These are phyloP conservation scores for Papiliotrema fonsecae DNA, from an alignment of 1,284 basidiomycete genomes.

Conservation along the genomic window DNA sequence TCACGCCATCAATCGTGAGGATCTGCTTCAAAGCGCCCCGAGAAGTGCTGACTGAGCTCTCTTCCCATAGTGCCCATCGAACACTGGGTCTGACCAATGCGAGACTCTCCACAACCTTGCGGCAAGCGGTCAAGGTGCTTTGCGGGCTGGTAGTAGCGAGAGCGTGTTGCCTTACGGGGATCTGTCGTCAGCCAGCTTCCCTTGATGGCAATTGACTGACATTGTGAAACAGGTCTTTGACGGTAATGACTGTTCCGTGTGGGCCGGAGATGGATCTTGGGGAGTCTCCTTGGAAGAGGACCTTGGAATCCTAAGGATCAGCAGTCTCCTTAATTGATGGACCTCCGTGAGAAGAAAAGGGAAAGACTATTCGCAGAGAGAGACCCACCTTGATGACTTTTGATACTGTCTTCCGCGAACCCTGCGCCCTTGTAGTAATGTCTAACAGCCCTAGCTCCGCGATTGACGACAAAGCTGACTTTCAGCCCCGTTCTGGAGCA, in stretches of 20 bases:
- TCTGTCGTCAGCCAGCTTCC: slow-evolving; percentile 7
- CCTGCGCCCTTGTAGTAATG: slow-evolving; percentile 64
- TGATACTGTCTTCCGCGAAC: slow-evolving; percentile 61
- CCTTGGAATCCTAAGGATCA: slow-evolving; percentile 56
- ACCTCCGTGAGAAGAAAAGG: too few relatives aligned
- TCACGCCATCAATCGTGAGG: slow-evolving; percentile 52
- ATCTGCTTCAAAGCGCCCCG: slow-evolving; percentile 18
- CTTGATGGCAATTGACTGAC: slow-evolving; percentile 49
- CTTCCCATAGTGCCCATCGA: slow-evolving; percentile 64
- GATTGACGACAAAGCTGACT: slow-evolving; percentile 71
- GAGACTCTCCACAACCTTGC: slow-evolving; percentile 64
- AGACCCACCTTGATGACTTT: slow-evolving; percentile 65
- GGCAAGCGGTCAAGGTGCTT: slow-evolving; percentile 61
- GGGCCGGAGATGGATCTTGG: slow-evolving; percentile 59
- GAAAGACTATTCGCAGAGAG: not conserved
- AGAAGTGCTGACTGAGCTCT: slow-evolving; percentile 11
- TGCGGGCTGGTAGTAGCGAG: slow-evolving; percentile 43
- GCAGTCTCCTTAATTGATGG: not conserved
- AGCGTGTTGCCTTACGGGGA: slow-evolving; percentile 36
- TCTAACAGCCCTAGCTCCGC: slow-evolving; percentile 59
- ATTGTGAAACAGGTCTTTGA: slow-evolving; percentile 81
- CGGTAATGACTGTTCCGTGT: slow-evolving; percentile 69
- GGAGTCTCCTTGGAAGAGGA: slow-evolving; percentile 65
- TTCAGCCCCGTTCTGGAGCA: not conserved
- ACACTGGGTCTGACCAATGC: slow-evolving; percentile 67